phyloP scores from a whole-genome alignment of 2,329 filamentous ascomycete species.

The Rutstroemia sp. region DNA sequence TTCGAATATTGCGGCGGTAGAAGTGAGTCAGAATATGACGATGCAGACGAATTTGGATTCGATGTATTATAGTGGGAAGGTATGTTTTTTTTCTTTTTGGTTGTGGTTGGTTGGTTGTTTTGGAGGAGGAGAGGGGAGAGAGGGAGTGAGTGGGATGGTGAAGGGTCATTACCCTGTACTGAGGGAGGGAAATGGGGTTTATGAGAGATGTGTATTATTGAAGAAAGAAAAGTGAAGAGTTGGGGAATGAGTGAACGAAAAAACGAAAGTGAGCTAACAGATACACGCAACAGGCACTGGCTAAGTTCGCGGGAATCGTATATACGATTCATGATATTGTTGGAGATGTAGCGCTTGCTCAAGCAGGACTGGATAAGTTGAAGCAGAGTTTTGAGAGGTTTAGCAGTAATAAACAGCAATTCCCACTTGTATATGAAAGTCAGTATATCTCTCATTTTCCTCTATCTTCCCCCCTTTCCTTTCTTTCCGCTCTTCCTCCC shows the following conservation, averaged over 20 bases:
- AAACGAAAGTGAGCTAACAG: too few relatives aligned
- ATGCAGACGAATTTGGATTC: slow-evolving; percentile 69
- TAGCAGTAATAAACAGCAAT: slow-evolving; percentile 59
- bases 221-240: too few relatives aligned
- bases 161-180: too few relatives aligned
- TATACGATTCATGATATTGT: slow-evolving; percentile 59
- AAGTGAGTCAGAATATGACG: slow-evolving; percentile 71
- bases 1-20: slow-evolving; percentile 54
- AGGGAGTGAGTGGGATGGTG: too few relatives aligned
- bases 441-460: background rate
- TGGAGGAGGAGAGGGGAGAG: too few relatives aligned
- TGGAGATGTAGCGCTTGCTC: slow-evolving; percentile 47
- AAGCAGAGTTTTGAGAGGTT: slow-evolving; percentile 62
- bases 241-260: too few relatives aligned
- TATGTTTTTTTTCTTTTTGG: background rate
- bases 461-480: too few relatives aligned
- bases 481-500: too few relatives aligned
- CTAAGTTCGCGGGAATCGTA: slow-evolving; percentile 66
- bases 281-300: slow-evolving; percentile 45
- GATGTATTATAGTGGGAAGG: slow-evolving; percentile 89
- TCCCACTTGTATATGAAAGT: slow-evolving; percentile 54
- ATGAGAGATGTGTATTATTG: too few relatives aligned
- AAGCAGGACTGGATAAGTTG: slow-evolving; percentile 51
- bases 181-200: too few relatives aligned
- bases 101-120: background rate